Evolutionary conservation across 306 rosid genomes (phyloP).

Genomic region (Cucumis melo): DNA sequence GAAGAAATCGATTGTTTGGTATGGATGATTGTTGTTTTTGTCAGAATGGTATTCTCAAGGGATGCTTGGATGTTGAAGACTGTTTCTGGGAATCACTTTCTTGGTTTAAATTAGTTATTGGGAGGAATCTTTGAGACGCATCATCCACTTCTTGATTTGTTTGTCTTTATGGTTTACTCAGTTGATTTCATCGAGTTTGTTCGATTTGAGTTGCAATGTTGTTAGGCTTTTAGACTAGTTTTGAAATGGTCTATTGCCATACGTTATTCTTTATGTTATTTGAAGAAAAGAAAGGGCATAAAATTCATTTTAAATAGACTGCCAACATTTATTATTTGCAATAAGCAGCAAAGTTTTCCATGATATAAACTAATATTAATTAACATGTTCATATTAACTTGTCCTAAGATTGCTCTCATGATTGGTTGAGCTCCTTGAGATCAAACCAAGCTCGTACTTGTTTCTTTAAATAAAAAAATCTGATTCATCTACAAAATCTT

Average conservation of each 20-base stretch:
- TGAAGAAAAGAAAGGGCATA: too few relatives aligned
- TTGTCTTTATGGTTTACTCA: neutral
- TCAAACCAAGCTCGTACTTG: too few relatives aligned
- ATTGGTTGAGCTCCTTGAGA: too few relatives aligned
- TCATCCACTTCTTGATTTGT: neutral
- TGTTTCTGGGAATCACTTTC: neutral
- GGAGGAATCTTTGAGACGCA: neutral
- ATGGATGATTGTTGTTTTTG: neutral
- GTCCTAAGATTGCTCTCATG: too few relatives aligned
- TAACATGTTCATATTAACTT: too few relatives aligned
- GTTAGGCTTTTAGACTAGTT: neutral
- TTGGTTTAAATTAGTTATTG: neutral
- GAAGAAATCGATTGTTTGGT: neutral
- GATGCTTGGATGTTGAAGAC: neutral
- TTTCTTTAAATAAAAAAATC: too few relatives aligned
- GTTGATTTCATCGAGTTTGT: neutral
- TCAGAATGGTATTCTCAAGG: neutral
- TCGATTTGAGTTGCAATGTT: neutral
- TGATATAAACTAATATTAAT: too few relatives aligned
- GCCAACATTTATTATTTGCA: too few relatives aligned
- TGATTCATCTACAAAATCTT: neutral
- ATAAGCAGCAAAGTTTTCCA: too few relatives aligned
- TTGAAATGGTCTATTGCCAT: neutral
- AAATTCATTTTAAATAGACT: too few relatives aligned
- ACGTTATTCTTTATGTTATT: too few relatives aligned